These are phyloP conservation scores for Penicillium italicum DNA, from an alignment of 2,329 filamentous ascomycete species.

Conservation along the genomic window DNA sequence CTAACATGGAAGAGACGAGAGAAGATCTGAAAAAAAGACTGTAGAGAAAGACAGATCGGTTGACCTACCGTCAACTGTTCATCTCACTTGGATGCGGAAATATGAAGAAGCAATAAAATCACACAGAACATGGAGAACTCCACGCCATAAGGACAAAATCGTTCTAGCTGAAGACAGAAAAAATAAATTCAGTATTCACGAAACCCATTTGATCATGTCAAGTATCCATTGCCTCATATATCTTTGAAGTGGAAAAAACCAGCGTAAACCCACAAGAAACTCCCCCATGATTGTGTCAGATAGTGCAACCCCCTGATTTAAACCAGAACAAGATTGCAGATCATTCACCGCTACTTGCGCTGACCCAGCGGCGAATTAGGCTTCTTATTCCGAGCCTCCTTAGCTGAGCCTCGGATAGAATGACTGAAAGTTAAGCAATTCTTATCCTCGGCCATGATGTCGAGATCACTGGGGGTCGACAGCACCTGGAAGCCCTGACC, in stretches of 20 bases:
- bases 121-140: not conserved
- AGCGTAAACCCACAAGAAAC: not conserved
- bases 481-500: slow-evolving; percentile 60
- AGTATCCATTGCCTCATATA: not conserved
- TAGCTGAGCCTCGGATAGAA: not conserved
- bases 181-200: not conserved
- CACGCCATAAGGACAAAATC: not conserved
- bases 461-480: slow-evolving; percentile 56
- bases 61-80: not conserved
- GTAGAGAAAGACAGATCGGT: not conserved
- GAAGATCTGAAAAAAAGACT: not conserved
- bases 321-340: not conserved
- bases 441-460: slow-evolving; percentile 61
- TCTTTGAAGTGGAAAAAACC: not conserved
- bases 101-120: not conserved
- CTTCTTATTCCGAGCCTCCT: not conserved
- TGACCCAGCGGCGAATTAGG: not conserved
- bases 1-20: not conserved
- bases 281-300: not conserved
- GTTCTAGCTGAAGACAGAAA: not conserved
- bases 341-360: not conserved
- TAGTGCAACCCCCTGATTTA: not conserved
- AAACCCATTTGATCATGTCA: not conserved
- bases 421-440: slow-evolving; percentile 57
- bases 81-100: not conserved